Evolutionary conservation across 164 flowering plant species (phyloP).

Genomic region (Amborella trichopoda): DNA sequence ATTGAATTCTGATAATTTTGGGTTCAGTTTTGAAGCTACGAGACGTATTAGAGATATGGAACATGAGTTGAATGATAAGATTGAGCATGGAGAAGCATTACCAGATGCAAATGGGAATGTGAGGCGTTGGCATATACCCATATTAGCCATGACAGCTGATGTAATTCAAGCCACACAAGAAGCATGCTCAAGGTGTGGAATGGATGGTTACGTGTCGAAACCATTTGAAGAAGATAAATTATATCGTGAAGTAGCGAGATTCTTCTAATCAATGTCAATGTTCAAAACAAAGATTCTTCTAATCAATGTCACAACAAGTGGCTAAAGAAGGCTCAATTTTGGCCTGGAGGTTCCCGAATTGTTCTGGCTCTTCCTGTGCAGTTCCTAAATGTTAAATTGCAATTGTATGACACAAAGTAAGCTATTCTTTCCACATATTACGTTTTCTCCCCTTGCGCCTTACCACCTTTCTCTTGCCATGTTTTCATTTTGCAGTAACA

Average conservation of each 20-base stretch:
- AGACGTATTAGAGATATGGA: conserved; percentile 60
- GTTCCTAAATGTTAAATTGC: too few species aligned
- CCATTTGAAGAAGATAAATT: conserved; percentile 91
- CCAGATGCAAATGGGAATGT: conserved; percentile 24
- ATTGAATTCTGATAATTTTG: too few species aligned
- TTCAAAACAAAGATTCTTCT: too few species aligned
- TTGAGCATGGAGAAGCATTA: conserved; percentile 35
- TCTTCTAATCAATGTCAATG: conserved; percentile 24
- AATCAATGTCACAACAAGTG: too few species aligned
- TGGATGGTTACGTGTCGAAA: conserved; percentile 98
- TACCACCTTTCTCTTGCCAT: too few species aligned
- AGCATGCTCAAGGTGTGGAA: conserved; percentile 57
- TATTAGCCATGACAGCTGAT: conserved; percentile 98
- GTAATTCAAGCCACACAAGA: conserved; percentile 90
- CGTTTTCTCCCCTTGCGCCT: too few species aligned
- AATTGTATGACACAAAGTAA: too few species aligned
- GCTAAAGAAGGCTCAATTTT: too few species aligned
- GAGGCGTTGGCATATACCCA: conserved; percentile 68
- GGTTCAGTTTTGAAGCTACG: conserved; percentile 85
- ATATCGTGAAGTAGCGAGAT: conserved; percentile 71
- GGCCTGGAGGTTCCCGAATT: too few species aligned
- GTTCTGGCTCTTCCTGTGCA: too few species aligned
- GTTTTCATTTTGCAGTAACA: too few species aligned
- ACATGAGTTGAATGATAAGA: conserved; percentile 20
- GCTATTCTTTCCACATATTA: too few species aligned